A percentile compares a stretch with the other conserved stretches of the same genome.
Conservation (phyloP, 495 filamentous ascomycete genomes). For the Penicillium cinerascens region DNA sequence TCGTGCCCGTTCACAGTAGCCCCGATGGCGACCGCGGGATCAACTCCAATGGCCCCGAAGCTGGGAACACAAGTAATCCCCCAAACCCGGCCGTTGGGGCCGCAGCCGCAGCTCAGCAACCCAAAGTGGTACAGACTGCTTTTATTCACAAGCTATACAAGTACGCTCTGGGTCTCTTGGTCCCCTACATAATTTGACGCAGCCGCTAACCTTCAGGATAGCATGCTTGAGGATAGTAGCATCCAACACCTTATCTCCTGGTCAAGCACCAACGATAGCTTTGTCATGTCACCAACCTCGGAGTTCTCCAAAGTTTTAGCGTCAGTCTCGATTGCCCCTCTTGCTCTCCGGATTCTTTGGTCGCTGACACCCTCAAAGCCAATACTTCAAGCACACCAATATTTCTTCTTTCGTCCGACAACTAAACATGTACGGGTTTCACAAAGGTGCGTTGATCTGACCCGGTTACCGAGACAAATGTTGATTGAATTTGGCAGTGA, state of each 20-base stretch:
- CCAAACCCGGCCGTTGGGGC: slow-evolving; percentile 55
- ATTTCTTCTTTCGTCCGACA: slow-evolving; percentile 98
- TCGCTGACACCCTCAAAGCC: slow-evolving; percentile 43
- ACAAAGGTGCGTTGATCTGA: slow-evolving; percentile 71
- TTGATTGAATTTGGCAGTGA: slow-evolving; percentile 55
- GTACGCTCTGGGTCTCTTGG: slow-evolving; percentile 51
- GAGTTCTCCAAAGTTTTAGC: slow-evolving; percentile 98
- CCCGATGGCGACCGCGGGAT: slow-evolving; percentile 47
- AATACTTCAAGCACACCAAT: slow-evolving; percentile 99
- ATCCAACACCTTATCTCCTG: slow-evolving; percentile 97
- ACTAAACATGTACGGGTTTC: slow-evolving; percentile 99
- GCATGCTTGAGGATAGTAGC: slow-evolving; percentile 90
- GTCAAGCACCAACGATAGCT: slow-evolving; percentile 91
- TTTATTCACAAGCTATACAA: slow-evolving; percentile 99
- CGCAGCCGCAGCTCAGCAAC: slow-evolving; percentile 84
- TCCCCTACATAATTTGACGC: background rate
- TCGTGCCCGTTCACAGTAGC: slow-evolving; percentile 40
- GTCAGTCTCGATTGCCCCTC: slow-evolving; percentile 50
- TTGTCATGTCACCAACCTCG: slow-evolving; percentile 94
- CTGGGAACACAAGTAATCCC: slow-evolving; percentile 31
- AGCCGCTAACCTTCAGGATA: slow-evolving; percentile 31
- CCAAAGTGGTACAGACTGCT: slow-evolving; percentile 97
- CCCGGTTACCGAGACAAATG: background rate
- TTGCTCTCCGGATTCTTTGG: background rate
- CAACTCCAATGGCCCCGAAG: slow-evolving; percentile 44